Conservation (phyloP, 1,284 basidiomycete genomes). For the Microbotryomycetes sp. region DNA sequence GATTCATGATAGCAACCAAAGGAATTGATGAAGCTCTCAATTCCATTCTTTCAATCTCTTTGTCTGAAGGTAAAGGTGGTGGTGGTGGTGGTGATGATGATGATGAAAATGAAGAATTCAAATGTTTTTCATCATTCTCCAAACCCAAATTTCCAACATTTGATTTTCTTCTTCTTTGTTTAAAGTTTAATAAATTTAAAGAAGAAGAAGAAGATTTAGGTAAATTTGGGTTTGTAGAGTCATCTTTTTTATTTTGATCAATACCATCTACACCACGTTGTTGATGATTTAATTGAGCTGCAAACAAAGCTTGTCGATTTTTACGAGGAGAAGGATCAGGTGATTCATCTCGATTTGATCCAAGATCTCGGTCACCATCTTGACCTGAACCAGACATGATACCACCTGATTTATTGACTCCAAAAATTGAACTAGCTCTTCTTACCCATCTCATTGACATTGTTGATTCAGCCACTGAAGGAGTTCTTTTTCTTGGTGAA, state of each 20-base stretch:
- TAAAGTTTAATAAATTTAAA: background rate
- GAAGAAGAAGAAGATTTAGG: background rate
- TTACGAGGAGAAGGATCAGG: background rate
- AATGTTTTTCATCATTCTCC: background rate
- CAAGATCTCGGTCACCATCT: background rate
- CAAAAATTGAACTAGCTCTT: background rate
- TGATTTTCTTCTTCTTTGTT: background rate
- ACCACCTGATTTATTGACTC: background rate
- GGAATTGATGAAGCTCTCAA: background rate
- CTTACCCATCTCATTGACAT: conserved; percentile 3
- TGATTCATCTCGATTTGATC: background rate
- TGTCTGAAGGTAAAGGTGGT: background rate
- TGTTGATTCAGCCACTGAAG: conserved; percentile 8
- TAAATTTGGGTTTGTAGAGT: background rate
- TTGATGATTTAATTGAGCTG: background rate
- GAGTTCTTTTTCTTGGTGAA: background rate
- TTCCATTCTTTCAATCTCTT: background rate
- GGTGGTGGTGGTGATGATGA: background rate
- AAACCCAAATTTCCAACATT: background rate
- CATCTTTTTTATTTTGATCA: background rate
- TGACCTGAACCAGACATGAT: background rate
- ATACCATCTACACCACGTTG: background rate
- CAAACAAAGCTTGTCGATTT: background rate
- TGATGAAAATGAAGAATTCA: too few relatives aligned
- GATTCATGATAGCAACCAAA: background rate